These are phyloP conservation scores for Aureobasidium sp. DNA, from an alignment of 2,329 filamentous ascomycete species.

Conservation along the genomic window DNA sequence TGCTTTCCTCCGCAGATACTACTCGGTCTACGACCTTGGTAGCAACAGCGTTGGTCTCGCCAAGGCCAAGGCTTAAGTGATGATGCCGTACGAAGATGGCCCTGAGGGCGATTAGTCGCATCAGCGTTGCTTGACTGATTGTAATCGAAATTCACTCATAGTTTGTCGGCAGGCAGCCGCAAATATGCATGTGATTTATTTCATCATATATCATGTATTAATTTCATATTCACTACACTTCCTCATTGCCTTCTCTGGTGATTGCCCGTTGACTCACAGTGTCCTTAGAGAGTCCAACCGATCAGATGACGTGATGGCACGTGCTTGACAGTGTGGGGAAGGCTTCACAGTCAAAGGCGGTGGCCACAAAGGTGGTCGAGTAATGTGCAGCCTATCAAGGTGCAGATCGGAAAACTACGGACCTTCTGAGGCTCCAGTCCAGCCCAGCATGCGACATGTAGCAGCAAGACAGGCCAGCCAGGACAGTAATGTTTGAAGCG, in stretches of 20 bases:
- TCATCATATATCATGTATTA: not conserved
- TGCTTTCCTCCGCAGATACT: conserved; percentile 72
- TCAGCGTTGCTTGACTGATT: conserved; percentile 2
- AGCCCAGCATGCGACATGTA: not conserved
- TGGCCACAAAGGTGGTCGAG: conserved; percentile 1
- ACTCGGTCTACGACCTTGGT: conserved; percentile 93
- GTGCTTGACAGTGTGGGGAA: not conserved
- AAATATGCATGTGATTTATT: not conserved
- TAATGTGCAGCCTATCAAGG: not conserved
- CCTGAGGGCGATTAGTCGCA: not conserved
- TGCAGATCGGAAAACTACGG: not conserved
- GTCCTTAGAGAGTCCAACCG: not conserved
- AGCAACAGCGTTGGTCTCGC: conserved; percentile 84
- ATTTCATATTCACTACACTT: not conserved
- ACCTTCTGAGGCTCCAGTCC: not conserved
- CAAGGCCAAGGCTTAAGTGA: conserved; percentile 53
- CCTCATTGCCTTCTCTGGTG: too few relatives aligned
- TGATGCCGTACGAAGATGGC: not conserved
- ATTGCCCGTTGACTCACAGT: not conserved
- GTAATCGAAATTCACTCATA: conserved; percentile 1
- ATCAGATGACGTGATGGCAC: not conserved
- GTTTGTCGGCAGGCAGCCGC: not conserved
- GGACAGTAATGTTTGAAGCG: not conserved
- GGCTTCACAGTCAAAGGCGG: not conserved
- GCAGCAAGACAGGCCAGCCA: not conserved